A percentile compares a stretch with the other conserved stretches of the same genome.
phyloP scores from a whole-genome alignment of 805 yeast species.

The Metschnikowia cerradonensis region DNA sequence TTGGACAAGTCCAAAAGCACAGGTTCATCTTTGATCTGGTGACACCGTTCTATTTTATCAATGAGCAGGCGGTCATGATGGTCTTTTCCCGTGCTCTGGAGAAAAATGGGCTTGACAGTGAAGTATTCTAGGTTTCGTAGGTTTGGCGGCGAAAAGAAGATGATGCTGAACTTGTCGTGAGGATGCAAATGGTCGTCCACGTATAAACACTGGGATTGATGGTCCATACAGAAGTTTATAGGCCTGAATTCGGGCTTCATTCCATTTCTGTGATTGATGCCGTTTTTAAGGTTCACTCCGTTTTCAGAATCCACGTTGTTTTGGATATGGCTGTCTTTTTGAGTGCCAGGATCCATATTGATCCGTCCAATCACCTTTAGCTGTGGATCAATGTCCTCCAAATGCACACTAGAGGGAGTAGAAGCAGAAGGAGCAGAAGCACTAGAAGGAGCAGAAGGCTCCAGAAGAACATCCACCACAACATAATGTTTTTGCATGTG shows the following conservation, averaged over 20 bases:
- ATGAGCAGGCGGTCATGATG: neutral
- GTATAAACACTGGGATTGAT: slow-evolving; percentile 2
- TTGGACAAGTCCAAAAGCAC: slow-evolving; percentile 12
- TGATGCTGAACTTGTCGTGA: slow-evolving; percentile 12
- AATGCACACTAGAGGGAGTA: neutral
- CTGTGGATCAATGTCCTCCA: slow-evolving; percentile 1
- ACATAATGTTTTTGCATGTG: slow-evolving; percentile 20
- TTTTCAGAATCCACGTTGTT: neutral
- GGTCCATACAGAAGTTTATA: slow-evolving; percentile 6
- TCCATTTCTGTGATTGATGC: too few species aligned
- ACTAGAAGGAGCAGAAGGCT: neutral
- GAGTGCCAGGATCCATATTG: neutral
- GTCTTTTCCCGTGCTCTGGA: slow-evolving; percentile 43
- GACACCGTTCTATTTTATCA: slow-evolving; percentile 6
- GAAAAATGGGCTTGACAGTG: slow-evolving; percentile 66
- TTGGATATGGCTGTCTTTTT: too few species aligned
- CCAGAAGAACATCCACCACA: slow-evolving; percentile 14
- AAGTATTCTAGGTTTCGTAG: slow-evolving; percentile 70
- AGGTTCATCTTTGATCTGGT: neutral
- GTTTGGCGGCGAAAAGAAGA: slow-evolving; percentile 69
- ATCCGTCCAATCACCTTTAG: slow-evolving; percentile 6
- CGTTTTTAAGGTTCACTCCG: neutral
- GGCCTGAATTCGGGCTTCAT: neutral
- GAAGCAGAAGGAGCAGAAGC: too few species aligned
- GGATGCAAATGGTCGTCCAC: slow-evolving; percentile 7